Evolutionary conservation across 257 asterid species (phyloP).

Genomic region (Gentiana dahurica): DNA sequence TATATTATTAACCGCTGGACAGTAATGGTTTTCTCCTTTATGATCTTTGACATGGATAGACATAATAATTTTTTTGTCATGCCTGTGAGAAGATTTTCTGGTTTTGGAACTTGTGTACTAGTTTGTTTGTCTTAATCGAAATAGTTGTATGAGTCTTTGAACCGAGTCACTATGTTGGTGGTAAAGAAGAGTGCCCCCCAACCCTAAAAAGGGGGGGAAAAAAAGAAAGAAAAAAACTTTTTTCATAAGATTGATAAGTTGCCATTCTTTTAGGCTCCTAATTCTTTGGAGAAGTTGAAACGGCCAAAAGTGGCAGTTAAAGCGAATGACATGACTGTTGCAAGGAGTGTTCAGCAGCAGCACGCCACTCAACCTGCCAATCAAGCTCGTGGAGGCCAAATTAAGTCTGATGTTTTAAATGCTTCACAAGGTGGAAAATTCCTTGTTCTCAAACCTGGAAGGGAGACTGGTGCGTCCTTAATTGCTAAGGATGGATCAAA

Average conservation of each 20-base stretch:
- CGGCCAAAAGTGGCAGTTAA: constrained; percentile 40
- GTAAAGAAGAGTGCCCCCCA: too few relatives aligned
- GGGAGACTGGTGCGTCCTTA: constrained; percentile 33
- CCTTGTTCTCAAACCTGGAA: constrained; percentile 68
- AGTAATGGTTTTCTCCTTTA: too few relatives aligned
- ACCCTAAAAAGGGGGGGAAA: too few relatives aligned
- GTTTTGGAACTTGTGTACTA: too few relatives aligned
- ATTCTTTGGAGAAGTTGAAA: constrained; percentile 51
- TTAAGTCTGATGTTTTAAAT: constrained; percentile 41
- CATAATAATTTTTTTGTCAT: too few relatives aligned
- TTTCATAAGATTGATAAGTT: background rate
- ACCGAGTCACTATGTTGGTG: too few relatives aligned
- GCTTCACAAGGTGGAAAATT: constrained; percentile 59
- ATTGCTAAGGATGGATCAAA: constrained; percentile 38
- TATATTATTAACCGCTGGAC: too few relatives aligned
- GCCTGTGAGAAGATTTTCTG: too few relatives aligned
- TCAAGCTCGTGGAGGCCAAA: constrained; percentile 45
- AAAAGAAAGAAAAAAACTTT: background rate
- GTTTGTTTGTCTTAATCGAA: too few relatives aligned
- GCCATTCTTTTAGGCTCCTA: constrained; percentile 37
- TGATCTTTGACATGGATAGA: too few relatives aligned
- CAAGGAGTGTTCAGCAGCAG: constrained; percentile 36
- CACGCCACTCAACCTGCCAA: constrained; percentile 40
- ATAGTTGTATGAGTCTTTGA: too few relatives aligned
- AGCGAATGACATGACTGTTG: constrained; percentile 29